phyloP scores from a whole-genome alignment of 495 filamentous ascomycete genomes.

The Penicillium silybi region DNA sequence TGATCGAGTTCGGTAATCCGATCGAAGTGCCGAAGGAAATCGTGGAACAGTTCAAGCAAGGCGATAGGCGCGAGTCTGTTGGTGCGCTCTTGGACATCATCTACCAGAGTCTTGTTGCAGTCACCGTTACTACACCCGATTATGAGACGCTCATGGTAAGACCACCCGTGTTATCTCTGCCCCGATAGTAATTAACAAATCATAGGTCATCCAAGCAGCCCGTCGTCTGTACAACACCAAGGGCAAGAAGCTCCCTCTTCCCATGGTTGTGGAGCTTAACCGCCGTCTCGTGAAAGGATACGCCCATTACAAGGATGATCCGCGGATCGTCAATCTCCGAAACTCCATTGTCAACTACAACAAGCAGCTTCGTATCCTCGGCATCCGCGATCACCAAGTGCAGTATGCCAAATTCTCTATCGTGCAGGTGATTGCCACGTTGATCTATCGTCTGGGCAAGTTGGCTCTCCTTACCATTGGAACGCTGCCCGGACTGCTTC shows the following conservation, averaged over 20 bases:
- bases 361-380: conserved; percentile 76
- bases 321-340: conserved; percentile 73
- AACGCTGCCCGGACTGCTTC: conserved; percentile 78
- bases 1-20: conserved; percentile 91
- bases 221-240: conserved; percentile 90
- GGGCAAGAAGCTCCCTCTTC: conserved; percentile 89
- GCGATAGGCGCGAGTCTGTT: conserved; percentile 80
- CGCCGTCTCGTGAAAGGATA: conserved; percentile 90
- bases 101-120: conserved; percentile 75
- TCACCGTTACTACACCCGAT: conserved; percentile 91
- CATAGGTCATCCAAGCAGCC: conserved; percentile 82
- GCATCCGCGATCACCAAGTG: conserved; percentile 92
- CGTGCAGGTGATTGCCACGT: conserved; percentile 64
- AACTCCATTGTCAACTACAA: conserved; percentile 84
- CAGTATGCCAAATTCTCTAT: conserved; percentile 83
- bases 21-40: conserved; percentile 77
- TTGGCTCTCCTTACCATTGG: conserved; percentile 70
- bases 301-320: conserved; percentile 86
- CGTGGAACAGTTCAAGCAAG: conserved; percentile 78
- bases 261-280: conserved; percentile 94
- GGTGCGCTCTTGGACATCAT: conserved; percentile 77
- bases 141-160: conserved; percentile 94
- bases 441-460: conserved; percentile 78
- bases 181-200: conserved; percentile 26
- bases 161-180: not conserved